These are phyloP conservation scores for Penicillium cataractarum DNA, from an alignment of 495 filamentous ascomycete genomes.

Conservation along the genomic window DNA sequence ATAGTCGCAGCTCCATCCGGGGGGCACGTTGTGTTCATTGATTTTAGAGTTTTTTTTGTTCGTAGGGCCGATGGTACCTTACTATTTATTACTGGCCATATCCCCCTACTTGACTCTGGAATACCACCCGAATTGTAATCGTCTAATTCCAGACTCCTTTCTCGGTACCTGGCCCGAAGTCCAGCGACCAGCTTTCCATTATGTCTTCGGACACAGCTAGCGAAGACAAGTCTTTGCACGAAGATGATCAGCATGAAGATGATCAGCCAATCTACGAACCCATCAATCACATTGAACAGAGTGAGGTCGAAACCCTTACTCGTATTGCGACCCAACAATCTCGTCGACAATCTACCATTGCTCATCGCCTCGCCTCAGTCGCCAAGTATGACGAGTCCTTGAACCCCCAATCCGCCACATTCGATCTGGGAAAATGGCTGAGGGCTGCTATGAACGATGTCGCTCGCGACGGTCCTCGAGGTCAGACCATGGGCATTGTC, in stretches of 20 bases:
- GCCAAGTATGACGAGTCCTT: constrained; percentile 29
- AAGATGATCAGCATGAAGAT: constrained; percentile 2
- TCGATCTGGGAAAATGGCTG: constrained; percentile 36
- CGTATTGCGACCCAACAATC: constrained; percentile 27
- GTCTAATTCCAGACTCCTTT: neutral
- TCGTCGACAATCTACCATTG: constrained; percentile 21
- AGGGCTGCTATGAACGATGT: constrained; percentile 30
- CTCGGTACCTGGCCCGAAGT: neutral
- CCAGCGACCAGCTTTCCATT: neutral
- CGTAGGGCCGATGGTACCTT: neutral
- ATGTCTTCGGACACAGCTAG: constrained; percentile 11
- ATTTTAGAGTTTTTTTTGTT: constrained; percentile 6
- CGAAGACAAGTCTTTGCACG: constrained; percentile 4
- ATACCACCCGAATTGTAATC: neutral
- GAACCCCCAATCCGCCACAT: constrained; percentile 33
- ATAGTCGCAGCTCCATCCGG: neutral
- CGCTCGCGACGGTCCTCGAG: constrained; percentile 26
- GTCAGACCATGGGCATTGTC: constrained; percentile 39
- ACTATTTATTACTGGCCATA: neutral
- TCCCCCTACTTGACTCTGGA: neutral
- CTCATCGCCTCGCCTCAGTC: constrained; percentile 16
- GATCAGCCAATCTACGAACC: constrained; percentile 14
- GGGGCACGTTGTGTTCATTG: neutral
- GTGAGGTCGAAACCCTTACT: constrained; percentile 30
- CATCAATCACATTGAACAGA: constrained; percentile 20